Evolutionary conservation across 2,329 filamentous ascomycete genomes (phyloP), one percentile per base, ranked within the genome.

Genomic region (Teratosphaeria viscida): DNA sequence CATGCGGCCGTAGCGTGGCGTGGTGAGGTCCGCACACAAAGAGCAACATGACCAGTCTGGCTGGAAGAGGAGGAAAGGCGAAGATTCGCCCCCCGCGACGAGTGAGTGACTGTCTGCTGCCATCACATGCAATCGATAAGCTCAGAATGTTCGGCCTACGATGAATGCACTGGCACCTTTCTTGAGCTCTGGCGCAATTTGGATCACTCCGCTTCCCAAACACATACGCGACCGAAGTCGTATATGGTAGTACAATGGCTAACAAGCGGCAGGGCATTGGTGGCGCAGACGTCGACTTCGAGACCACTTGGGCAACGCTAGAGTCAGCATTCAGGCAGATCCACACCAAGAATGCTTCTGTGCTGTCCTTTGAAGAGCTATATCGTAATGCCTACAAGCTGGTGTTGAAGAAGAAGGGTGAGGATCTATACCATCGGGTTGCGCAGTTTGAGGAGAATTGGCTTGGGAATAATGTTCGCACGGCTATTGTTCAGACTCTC

Each of bases 311-410:
- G 94, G 79, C 80, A 14, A 84, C 85, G 53, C 83, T 99, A 7
- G 81, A 85, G 54, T 82, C 85, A 55, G 91, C 92, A 3, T 83
- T 99, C 57, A 81, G 79, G 59, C 89, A 96, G 70, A 97, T 99
- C 56, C 92, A 97, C 76, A 88, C 85, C 60, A 92, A 95, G 73
- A 94, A 95, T 72, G 91, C 91, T 61, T 95, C 91, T 10, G 81
- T 82, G 16, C 83, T 99, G 2, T 96, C 92, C 0, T 99, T 96
- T 77, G 94, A 99, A 74, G 88, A 95, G 69, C 83, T 99, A 0
- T 99, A 99, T 76, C 88, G 94, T 60, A 89, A 89, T 58, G 89
- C 90, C 5, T 99, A 99, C 76, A 92, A 94, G 73, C 89, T 97
- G 23, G 92, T 97, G 0, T 77, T 96, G 39, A 89, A 88, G 74